Evolutionary conservation across 2,329 filamentous ascomycete species (phyloP), one percentile per base, ranked within the genome.

Genomic region (Paramyrothecium roridum): DNA sequence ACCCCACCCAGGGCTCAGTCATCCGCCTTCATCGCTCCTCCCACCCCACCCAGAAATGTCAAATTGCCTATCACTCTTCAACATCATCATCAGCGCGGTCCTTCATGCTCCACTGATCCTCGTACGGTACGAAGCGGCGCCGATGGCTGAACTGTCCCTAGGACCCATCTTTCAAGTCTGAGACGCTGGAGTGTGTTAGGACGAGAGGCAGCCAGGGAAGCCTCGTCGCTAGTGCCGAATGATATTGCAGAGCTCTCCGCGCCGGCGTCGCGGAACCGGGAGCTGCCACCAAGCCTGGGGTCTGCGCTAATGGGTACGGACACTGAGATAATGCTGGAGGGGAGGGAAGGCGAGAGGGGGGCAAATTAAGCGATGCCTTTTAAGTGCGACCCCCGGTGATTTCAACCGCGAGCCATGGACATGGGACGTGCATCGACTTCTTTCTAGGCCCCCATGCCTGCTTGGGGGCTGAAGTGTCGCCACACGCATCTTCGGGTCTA

Each of bases 181-280:
- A 43, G 37, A 43, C 37, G 37, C n/a, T 43, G 13, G n/a, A 43
- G 13, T 19, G 37, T 43, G 12, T 43, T 43, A 43, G 37, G 37
- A 30, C 37, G 37, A 13, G 37, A 43, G 37, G 37, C 37, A 43
- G 16, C 37, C 37, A 43, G 37, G 37, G 37, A 6, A 43, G 37
- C 37, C 37, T 13, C 12, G 37, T 13, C 12, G n/a, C n/a, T 43
- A 43, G 37, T 43, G 37, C 16, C 37, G 37, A 43, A 43, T 43
- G 37, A 43, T 43, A 43, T 43, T 43, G 37, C 37, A 43, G 37
- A 17, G 13, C 37, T 43, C 37, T 43, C 37, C 16, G 37, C 37
- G 37, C 37, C 37, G 55, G 20, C 21, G 48, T 50, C 56, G 56
- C 54, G 58, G 57, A 60, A 60, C 54, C 57, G 58, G 58, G 54